Evolutionary conservation across 345 rosid genomes (phyloP).

Genomic region (Firmiana major): DNA sequence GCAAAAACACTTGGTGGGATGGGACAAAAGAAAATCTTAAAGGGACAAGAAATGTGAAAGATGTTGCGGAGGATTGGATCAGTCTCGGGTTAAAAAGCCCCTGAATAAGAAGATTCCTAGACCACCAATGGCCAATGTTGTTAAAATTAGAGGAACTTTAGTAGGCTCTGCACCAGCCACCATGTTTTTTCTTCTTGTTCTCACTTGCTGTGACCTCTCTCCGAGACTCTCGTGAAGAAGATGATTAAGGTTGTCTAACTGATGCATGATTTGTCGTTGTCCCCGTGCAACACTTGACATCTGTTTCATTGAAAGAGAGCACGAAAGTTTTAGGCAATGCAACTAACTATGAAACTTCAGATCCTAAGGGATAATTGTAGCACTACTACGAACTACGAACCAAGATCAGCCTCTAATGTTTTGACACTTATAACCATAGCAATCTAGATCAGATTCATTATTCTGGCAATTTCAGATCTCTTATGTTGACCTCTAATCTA

Average conservation of each 20-base stretch:
- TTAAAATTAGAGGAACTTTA: slow-evolving; percentile 46
- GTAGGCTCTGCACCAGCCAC: slow-evolving; percentile 31
- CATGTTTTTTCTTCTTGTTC: slow-evolving; percentile 30
- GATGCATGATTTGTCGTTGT: slow-evolving; percentile 78
- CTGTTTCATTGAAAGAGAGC: slow-evolving; percentile 31
- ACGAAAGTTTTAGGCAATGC: slow-evolving; percentile 13
- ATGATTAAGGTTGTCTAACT: slow-evolving; percentile 58
- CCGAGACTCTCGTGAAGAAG: slow-evolving; percentile 49
- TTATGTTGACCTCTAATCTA: neutral
- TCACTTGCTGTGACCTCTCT: slow-evolving; percentile 38
- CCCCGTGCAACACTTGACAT: slow-evolving; percentile 55
- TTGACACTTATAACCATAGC: neutral
- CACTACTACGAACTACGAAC: neutral
- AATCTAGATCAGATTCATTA: neutral
- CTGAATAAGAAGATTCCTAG: slow-evolving; percentile 46
- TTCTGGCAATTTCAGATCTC: neutral
- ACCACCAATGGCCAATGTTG: slow-evolving; percentile 32
- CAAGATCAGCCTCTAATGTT: neutral
- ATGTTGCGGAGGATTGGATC: slow-evolving; percentile 14
- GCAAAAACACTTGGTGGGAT: neutral
- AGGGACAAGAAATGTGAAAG: slow-evolving; percentile 14
- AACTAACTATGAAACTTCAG: neutral
- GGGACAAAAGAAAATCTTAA: slow-evolving; percentile 9
- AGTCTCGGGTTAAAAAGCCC: slow-evolving; percentile 43
- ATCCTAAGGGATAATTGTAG: neutral